Base-by-base conservation (phyloP, 208 protist genomes). In the Eutreptiella sp. region DNA sequence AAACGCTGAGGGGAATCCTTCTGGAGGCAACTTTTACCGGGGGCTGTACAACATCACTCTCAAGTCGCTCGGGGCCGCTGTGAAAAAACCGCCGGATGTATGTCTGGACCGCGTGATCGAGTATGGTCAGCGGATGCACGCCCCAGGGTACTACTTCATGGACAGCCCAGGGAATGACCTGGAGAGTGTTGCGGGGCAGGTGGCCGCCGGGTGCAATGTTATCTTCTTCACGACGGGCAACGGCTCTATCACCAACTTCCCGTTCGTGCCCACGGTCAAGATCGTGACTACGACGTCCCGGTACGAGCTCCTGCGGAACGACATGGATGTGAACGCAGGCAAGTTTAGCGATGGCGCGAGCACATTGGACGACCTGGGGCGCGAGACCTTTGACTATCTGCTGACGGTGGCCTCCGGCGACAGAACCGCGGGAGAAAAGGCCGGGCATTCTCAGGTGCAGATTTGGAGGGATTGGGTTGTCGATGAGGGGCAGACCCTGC, bases 141-240 rank as follows among this genome's bases (percentile, higher is more conserved):
- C 14, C 4, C 32, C 46, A 9, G 58, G 65, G 4, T 69, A 73
- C 42, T 75, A 61, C 46, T 75, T 75, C 36, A 66, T 76, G 71
- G 71, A 76, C 62, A 69, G 58, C 11, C 62, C 71, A 0, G 71
- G 71, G 2, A 76, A 76, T 34, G 71, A 76, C 36, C 43, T 75
- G n/a, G 71, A 76, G 55, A 59, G 41, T 7, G 65, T 76, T 28
- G 71, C 71, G 16, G 71, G 71, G 9, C 70, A 75, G 35, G 67
- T 74, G 0, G 46, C 67, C n/a, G 52, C 62, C 4, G 71, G 71
- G 2, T 75, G 59, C 34, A 73, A 76, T 38, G 21, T 76, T 32
- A 68, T 76, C 36, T 71, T 67, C 66, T 76, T 76, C 41, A 57
- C 70, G 16, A 76, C 71, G 7, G 71, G 71, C 28, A 76, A 76